Evolutionary conservation across 2,329 filamentous ascomycete genomes (phyloP).

Genomic region (Aspergillus fructus): DNA sequence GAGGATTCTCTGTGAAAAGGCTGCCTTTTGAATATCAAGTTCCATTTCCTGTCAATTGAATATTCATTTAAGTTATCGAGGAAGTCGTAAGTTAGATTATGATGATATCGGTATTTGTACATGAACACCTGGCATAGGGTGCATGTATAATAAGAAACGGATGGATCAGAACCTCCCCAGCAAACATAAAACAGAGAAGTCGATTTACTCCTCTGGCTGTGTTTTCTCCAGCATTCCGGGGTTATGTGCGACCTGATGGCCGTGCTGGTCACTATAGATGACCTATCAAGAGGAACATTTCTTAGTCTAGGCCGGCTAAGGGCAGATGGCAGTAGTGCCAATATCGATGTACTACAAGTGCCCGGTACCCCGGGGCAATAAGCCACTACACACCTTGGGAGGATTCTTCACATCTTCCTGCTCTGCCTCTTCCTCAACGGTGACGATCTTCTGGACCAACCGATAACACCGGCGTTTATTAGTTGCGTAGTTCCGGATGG

Average conservation of each 20-base stretch:
- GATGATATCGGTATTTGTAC: too few relatives aligned
- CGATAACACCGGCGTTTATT: too few relatives aligned
- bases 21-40: too few relatives aligned
- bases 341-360: neutral
- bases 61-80: too few relatives aligned
- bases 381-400: conserved; percentile 20
- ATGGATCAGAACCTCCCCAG: neutral
- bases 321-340: too few relatives aligned
- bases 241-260: conserved; percentile 27
- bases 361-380: neutral
- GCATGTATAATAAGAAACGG: too few relatives aligned
- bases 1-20: too few relatives aligned
- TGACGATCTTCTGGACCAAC: conserved; percentile 25
- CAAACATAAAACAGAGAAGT: neutral
- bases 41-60: too few relatives aligned
- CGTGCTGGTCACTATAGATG: conserved; percentile 28
- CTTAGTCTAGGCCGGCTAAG: too few relatives aligned
- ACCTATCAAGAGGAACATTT: conserved; percentile 13
- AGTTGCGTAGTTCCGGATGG: too few relatives aligned
- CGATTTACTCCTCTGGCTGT: conserved; percentile 1
- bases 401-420: conserved; percentile 26
- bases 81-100: too few relatives aligned
- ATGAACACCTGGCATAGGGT: too few relatives aligned
- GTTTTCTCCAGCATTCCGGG: conserved; percentile 23
- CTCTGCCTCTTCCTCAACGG: conserved; percentile 20